These are phyloP conservation scores for Penstemon eatonii DNA, from an alignment of 257 asterid species.

Conservation along the genomic window DNA sequence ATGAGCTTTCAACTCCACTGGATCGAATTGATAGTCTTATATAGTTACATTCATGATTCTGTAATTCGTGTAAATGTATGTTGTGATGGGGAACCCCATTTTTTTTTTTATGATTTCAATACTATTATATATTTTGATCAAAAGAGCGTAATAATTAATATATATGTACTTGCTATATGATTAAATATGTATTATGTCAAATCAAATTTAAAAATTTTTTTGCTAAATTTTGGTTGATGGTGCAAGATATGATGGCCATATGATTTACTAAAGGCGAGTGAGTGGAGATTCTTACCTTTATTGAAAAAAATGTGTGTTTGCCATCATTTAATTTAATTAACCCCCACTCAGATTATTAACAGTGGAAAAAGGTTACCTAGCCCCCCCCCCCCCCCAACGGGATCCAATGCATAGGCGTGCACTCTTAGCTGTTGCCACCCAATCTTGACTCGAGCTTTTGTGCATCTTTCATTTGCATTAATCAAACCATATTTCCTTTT, in stretches of 20 bases:
- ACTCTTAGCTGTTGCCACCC: slow-evolving; percentile 25
- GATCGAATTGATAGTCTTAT: too few species aligned
- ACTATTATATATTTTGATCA: too few species aligned
- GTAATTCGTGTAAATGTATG: too few species aligned
- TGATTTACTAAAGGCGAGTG: slow-evolving; percentile 15
- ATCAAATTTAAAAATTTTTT: too few species aligned
- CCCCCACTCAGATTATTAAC: slow-evolving; percentile 18
- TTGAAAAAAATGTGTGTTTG: not conserved
- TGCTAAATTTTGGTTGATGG: too few species aligned
- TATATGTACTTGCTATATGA: too few species aligned
- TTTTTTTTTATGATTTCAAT: too few species aligned
- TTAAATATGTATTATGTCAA: too few species aligned
- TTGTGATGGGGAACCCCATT: too few species aligned
- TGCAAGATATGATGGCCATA: not conserved
- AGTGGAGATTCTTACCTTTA: not conserved
- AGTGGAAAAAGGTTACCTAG: slow-evolving; percentile 13
- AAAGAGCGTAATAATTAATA: too few species aligned
- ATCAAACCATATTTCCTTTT: not conserved
- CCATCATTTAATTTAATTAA: not conserved
- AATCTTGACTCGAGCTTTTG: not conserved
- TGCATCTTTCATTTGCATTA: not conserved
- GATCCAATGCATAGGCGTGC: slow-evolving; percentile 38
- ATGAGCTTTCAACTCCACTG: too few species aligned
- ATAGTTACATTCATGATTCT: too few species aligned
- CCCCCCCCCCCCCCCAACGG: slow-evolving; percentile 14